A percentile compares a stretch with the other conserved stretches of the same genome.
Evolutionary conservation across 768 basidiomycete genomes (phyloP).

Genomic region (Pulveroboletus frians): DNA sequence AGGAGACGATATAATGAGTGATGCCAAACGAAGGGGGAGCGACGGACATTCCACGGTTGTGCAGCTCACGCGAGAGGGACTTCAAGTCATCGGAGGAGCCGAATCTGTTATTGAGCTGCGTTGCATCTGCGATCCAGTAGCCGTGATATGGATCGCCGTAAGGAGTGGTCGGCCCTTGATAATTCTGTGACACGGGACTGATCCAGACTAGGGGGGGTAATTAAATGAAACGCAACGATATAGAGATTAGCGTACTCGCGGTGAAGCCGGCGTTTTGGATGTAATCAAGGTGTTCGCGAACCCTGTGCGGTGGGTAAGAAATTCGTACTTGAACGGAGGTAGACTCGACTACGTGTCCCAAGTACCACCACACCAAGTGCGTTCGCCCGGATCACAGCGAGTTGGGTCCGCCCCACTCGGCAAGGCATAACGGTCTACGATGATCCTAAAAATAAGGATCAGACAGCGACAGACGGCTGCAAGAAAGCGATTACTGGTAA

Average conservation of each 20-base stretch:
- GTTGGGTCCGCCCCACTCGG: conserved; percentile 7
- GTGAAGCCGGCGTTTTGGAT: conserved; percentile 80
- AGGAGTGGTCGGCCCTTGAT: conserved; percentile 59
- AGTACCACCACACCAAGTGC: conserved; percentile 17
- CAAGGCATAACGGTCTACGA: conserved; percentile 13
- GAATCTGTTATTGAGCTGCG: conserved; percentile 62
- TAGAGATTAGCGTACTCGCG: conserved; percentile 41
- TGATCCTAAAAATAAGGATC: not conserved
- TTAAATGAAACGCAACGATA: not conserved
- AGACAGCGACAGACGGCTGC: not conserved
- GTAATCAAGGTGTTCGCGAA: conserved; percentile 77
- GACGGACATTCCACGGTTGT: conserved; percentile 63
- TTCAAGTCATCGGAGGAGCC: conserved; percentile 72
- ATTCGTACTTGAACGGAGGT: not conserved
- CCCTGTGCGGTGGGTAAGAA: conserved; percentile 28
- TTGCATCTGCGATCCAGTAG: conserved; percentile 74
- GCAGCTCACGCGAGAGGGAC: conserved; percentile 58
- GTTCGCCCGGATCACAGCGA: conserved; percentile 6
- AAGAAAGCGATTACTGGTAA: conserved; percentile 6
- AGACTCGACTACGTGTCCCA: conserved; percentile 9
- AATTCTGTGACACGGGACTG: conserved; percentile 76
- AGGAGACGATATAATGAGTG: not conserved
- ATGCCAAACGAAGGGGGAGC: not conserved
- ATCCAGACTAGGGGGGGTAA: conserved; percentile 60
- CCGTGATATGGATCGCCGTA: conserved; percentile 87